Evolutionary conservation across 768 basidiomycete genomes (phyloP).

Genomic region (Cyclocybe cylindracea): DNA sequence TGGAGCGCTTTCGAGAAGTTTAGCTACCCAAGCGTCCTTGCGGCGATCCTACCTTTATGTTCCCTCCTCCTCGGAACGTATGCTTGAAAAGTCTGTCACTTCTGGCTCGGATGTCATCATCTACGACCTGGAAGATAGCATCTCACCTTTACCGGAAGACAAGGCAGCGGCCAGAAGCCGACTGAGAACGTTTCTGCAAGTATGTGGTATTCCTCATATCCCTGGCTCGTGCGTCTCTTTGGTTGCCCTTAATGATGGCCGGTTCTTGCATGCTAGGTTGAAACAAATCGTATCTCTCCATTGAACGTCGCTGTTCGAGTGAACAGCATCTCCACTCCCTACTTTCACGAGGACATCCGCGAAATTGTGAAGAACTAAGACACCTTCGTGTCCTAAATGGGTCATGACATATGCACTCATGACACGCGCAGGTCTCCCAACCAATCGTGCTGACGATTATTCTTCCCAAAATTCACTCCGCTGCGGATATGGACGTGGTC

Average conservation of each 20-base stretch:
- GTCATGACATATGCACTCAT: background rate
- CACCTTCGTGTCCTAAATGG: background rate
- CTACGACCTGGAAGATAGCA: conserved; percentile 89
- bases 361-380: conserved; percentile 48
- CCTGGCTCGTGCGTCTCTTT: background rate
- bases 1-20: background rate
- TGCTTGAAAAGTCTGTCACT: conserved; percentile 77
- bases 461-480: conserved; percentile 81
- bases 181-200: conserved; percentile 57
- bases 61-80: conserved; percentile 75
- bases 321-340: conserved; percentile 65
- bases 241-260: background rate
- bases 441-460: conserved; percentile 63
- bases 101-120: conserved; percentile 73
- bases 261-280: conserved; percentile 9
- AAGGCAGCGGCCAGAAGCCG: conserved; percentile 61
- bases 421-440: conserved; percentile 27
- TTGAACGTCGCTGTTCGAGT: conserved; percentile 67
- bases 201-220: conserved; percentile 18
- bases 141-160: conserved; percentile 63
- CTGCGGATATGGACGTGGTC: conserved; percentile 63
- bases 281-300: conserved; percentile 34
- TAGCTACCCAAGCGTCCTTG: background rate
- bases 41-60: conserved; percentile 74
- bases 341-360: conserved; percentile 64